Conservation (phyloP, 2,329 filamentous ascomycete species). For the Botryotinia convoluta region DNA sequence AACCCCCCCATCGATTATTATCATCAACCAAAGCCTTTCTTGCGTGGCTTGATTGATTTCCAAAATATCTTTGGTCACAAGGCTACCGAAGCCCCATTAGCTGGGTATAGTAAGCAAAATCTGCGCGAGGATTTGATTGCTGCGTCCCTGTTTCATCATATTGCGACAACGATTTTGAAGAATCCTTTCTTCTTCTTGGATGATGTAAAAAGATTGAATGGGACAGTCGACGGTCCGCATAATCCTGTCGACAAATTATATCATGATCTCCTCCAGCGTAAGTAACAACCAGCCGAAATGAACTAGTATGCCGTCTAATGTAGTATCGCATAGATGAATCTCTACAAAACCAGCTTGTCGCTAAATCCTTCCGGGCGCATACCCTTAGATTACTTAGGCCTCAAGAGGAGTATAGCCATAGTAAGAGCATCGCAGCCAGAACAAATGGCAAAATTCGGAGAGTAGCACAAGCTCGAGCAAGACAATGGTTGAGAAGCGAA, state of each 20-base stretch:
- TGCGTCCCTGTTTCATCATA: slow-evolving; percentile 4
- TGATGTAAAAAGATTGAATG: background rate
- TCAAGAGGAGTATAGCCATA: background rate
- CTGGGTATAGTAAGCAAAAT: background rate
- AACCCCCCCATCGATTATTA: background rate
- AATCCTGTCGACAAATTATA: background rate
- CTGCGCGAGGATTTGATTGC: background rate
- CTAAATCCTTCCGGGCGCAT: background rate
- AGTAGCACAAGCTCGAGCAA: background rate
- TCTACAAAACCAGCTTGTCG: background rate
- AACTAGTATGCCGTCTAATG: background rate
- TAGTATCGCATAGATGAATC: background rate
- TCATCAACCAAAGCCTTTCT: background rate
- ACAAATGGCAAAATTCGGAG: background rate
- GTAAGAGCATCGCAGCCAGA: background rate
- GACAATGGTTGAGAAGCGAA: background rate
- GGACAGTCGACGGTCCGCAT: background rate
- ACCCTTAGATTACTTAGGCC: background rate
- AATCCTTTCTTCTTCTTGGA: slow-evolving; percentile 6
- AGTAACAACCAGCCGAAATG: background rate
- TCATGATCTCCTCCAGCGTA: background rate
- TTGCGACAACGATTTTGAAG: background rate
- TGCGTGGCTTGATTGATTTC: background rate
- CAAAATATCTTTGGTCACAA: background rate
- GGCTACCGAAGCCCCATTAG: background rate